Percentiles rank a stretch among this genome's conserved stretches.
Evolutionary conservation across 1,139 yeast species (phyloP).

Genomic region (Taiozyma sp.): DNA sequence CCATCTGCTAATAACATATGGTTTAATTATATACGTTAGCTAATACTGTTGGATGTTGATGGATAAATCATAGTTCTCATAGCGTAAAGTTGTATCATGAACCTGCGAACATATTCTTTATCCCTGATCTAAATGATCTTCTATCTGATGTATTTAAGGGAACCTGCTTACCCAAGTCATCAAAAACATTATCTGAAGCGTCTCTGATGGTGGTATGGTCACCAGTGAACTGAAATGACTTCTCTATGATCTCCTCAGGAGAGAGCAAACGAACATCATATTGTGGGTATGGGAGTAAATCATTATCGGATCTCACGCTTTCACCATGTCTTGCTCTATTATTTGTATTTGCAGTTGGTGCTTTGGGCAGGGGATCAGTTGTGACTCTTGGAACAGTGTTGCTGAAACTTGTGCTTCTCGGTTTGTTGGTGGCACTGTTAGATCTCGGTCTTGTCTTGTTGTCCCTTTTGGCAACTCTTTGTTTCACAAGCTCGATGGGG

Average conservation of each 20-base stretch:
- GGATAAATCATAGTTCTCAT: background rate
- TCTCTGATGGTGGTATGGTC: background rate
- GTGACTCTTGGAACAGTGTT: background rate
- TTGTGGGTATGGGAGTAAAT: background rate
- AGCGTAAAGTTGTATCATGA: background rate
- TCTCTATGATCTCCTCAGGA: background rate
- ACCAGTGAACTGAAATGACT: background rate
- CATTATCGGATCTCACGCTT: background rate
- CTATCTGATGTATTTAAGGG: background rate
- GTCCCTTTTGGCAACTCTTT: background rate
- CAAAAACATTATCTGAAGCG: background rate
- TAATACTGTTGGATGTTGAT: background rate
- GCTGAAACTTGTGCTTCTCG: background rate
- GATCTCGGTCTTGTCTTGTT: background rate
- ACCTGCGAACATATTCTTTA: background rate
- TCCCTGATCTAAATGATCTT: background rate
- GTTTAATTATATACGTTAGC: background rate
- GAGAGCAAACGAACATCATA: background rate
- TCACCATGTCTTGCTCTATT: background rate
- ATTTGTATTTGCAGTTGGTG: background rate
- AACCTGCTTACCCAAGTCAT: background rate
- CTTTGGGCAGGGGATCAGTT: background rate
- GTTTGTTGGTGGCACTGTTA: background rate
- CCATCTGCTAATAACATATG: background rate
- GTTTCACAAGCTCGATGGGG: background rate